These are phyloP conservation scores for Kuraishia cidri DNA, from an alignment of 805 yeast species.

Conservation along the genomic window DNA sequence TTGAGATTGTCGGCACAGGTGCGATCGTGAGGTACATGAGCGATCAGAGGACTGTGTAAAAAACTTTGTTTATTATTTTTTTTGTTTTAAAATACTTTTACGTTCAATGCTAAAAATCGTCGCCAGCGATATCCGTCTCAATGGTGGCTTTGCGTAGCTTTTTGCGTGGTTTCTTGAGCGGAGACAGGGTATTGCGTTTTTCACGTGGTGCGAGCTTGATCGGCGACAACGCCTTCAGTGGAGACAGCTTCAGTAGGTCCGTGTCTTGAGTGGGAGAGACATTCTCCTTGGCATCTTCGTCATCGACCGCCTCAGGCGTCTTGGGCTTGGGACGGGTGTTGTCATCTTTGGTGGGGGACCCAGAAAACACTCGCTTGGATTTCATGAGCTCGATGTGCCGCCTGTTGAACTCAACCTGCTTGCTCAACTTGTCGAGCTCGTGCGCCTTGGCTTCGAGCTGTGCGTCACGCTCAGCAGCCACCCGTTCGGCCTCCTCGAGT, in stretches of 20 bases:
- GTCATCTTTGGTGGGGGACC: no score
- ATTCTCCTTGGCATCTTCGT: no score
- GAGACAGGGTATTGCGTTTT: no score
- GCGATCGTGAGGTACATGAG: constrained; percentile 80
- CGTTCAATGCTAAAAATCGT: no score
- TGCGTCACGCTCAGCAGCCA: not conserved
- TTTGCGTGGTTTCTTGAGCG: not conserved
- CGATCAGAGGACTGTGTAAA: constrained; percentile 74
- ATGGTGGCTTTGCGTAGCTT: not conserved
- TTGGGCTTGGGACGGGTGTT: no score
- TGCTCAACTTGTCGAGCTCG: constrained; percentile 4
- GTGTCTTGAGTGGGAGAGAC: no score
- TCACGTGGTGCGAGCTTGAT: no score
- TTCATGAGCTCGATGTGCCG: constrained; percentile 2
- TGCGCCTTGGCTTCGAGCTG: constrained; percentile 5
- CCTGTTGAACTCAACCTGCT: constrained; percentile 4
- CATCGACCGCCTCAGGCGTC: no score
- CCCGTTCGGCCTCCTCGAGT: not conserved
- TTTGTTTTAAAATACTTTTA: no score
- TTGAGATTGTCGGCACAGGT: constrained; percentile 79
- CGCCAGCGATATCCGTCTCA: not conserved
- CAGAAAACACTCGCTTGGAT: no score
- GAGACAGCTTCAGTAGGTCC: no score
- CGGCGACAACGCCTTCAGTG: no score
- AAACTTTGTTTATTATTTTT: not conserved